Conservation (phyloP, 352 stramenopile species). For the Globisporangium recalcitrans region DNA sequence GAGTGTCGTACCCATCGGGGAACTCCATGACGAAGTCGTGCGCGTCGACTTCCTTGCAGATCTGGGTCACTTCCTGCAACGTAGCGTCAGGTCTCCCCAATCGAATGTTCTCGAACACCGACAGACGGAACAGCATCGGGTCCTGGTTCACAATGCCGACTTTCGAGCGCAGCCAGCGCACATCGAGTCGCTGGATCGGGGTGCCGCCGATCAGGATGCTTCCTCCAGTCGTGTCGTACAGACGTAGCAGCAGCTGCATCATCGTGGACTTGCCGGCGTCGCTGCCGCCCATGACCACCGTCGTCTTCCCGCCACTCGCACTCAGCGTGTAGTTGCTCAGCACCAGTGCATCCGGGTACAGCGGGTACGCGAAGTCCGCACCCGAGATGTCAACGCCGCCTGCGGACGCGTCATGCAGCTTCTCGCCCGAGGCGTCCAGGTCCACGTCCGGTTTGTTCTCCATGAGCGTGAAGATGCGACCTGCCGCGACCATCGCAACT, state of each 20-base stretch:
- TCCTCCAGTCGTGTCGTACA: constrained; percentile 5
- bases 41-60: constrained; percentile 5
- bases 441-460: constrained; percentile 19
- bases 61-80: constrained; percentile 13
- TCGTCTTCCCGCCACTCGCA: background rate
- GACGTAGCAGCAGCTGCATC: constrained; percentile 6
- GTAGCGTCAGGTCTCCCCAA: constrained; percentile 4
- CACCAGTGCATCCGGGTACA: constrained; percentile 2
- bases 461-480: constrained; percentile 18
- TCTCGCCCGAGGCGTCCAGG: constrained; percentile 8
- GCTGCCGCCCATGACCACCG: constrained; percentile 6
- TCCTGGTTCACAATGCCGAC: constrained; percentile 8
- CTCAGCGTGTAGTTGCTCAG: constrained; percentile 1
- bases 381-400: constrained; percentile 1
- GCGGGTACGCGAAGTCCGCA: constrained; percentile 4
- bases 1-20: constrained; percentile 7
- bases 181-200: constrained; percentile 1
- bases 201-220: background rate
- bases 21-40: constrained; percentile 1
- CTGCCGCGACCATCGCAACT: constrained; percentile 12
- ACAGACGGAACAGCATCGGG: constrained; percentile 10
- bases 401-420: background rate
- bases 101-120: constrained; percentile 11
- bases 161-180: constrained; percentile 4
- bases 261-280: constrained; percentile 5